phyloP scores from a whole-genome alignment of 768 basidiomycete genomes.

The Mycena filopes region DNA sequence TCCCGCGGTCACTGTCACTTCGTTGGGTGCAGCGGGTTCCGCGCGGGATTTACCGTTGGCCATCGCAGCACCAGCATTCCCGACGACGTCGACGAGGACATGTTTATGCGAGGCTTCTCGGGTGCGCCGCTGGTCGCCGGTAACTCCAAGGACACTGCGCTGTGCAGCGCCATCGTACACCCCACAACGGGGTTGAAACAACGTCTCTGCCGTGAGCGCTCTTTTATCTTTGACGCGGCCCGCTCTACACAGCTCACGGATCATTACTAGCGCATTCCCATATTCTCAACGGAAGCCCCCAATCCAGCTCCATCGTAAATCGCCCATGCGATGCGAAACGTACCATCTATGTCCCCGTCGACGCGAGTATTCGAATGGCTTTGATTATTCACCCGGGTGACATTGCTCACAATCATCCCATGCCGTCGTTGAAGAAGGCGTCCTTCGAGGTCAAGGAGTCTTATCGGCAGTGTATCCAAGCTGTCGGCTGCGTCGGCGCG shows the following conservation, averaged over 20 bases:
- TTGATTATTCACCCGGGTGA: not conserved
- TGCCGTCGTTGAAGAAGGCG: constrained; percentile 6
- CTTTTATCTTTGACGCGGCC: no score
- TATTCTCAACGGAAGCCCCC: constrained; percentile 1
- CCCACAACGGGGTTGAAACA: not conserved
- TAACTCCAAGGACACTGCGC: constrained; percentile 11
- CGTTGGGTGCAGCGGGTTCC: no score
- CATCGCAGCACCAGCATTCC: no score
- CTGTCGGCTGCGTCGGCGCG: constrained; percentile 28
- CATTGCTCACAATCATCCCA: constrained; percentile 13
- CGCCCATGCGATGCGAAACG: not conserved
- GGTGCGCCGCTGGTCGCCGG: no score
- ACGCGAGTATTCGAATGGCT: not conserved
- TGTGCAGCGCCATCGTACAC: constrained; percentile 9
- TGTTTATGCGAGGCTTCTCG: no score
- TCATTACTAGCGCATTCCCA: constrained; percentile 3
- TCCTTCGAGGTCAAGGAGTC: not conserved
- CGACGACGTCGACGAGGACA: no score
- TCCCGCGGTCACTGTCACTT: no score
- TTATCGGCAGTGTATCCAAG: not conserved
- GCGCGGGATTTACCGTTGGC: no score
- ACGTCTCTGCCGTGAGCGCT: not conserved
- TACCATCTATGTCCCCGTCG: constrained; percentile 12
- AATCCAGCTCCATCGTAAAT: not conserved
- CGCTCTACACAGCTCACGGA: not conserved